Percentiles rank a stretch among this genome's conserved stretches.
Conservation (phyloP, 805 yeast genomes). For the Monosporozyma servazzii region DNA sequence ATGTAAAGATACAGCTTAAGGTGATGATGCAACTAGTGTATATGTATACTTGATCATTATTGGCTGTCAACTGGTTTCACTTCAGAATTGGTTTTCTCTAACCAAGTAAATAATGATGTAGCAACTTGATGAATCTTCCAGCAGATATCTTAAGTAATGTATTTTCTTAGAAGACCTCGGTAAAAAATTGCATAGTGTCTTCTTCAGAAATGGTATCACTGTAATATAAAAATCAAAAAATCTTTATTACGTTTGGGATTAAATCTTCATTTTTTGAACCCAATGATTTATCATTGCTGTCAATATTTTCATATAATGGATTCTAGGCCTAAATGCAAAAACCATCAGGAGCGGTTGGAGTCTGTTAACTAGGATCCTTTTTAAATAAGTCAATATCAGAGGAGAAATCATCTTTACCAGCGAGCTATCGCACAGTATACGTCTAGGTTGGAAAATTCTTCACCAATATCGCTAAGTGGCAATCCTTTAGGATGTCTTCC, state of each 20-base stretch:
- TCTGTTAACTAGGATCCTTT: too few relatives aligned
- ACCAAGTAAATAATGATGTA: conserved; percentile 90
- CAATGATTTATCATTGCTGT: too few relatives aligned
- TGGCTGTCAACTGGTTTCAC: conserved; percentile 37
- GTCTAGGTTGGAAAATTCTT: conserved; percentile 44
- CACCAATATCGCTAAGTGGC: conserved; percentile 45
- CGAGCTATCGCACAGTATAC: conserved; percentile 87
- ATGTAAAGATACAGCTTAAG: too few relatives aligned
- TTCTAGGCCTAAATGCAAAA: too few relatives aligned
- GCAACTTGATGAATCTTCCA: conserved; percentile 95
- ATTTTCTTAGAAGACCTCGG: conserved; percentile 84
- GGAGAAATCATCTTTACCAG: conserved; percentile 50
- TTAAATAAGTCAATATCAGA: conserved; percentile 87
- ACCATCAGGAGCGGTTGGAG: too few relatives aligned
- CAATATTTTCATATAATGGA: too few relatives aligned
- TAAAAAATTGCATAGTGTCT: too few relatives aligned
- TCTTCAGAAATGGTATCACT: too few relatives aligned
- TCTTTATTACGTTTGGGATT: too few relatives aligned
- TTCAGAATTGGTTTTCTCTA: conserved; percentile 85
- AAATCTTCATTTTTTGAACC: too few relatives aligned
- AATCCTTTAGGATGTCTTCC: conserved; percentile 78
- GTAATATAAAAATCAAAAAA: too few relatives aligned
- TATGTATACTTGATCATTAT: not conserved
- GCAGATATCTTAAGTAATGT: conserved; percentile 81
- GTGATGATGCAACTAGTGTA: not conserved